A percentile compares a stretch with the other conserved stretches of the same genome.
Evolutionary conservation across 2,329 filamentous ascomycete species (phyloP).

Genomic region (Hirsutella rhossiliensis): DNA sequence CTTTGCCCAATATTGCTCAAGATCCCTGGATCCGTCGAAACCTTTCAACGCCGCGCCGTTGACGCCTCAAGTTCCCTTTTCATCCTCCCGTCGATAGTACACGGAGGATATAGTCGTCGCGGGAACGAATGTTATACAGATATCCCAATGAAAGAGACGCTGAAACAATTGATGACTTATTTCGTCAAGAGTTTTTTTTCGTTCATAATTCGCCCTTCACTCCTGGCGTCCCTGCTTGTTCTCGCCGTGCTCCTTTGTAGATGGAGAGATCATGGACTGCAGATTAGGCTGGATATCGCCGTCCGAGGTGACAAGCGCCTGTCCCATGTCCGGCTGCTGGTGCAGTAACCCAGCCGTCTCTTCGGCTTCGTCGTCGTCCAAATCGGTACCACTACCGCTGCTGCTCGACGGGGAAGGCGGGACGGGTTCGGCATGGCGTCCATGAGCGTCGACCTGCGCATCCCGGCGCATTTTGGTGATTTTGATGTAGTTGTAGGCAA

Average conservation of each 20-base stretch:
- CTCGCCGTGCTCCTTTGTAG: slow-evolving; percentile 1
- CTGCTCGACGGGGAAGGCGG: slow-evolving; percentile 22
- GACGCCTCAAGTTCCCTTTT: no score
- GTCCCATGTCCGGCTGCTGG: slow-evolving; percentile 21
- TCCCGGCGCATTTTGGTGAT: slow-evolving; percentile 78
- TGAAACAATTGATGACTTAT: no score
- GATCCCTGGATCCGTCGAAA: no score
- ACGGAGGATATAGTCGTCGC: no score
- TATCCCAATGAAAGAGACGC: no score
- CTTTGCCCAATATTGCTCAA: no score
- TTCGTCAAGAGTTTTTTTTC: no score
- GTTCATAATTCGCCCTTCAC: not conserved
- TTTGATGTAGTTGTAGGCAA: slow-evolving; percentile 89
- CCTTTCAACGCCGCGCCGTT: no score
- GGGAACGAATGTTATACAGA: no score
- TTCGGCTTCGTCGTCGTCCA: slow-evolving; percentile 29
- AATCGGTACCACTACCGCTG: slow-evolving; percentile 26
- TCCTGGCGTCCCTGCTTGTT: not conserved
- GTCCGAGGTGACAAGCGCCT: slow-evolving; percentile 26
- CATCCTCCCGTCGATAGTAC: no score
- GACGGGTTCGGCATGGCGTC: slow-evolving; percentile 21
- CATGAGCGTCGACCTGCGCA: slow-evolving; percentile 43
- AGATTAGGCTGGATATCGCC: slow-evolving; percentile 27
- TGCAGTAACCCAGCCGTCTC: slow-evolving; percentile 33
- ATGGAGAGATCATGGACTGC: slow-evolving; percentile 8